Percentiles rank a stretch among this genome's conserved stretches.
phyloP scores from a whole-genome alignment of 345 rosid genomes.

The Diplotaxis tenuifolia region DNA sequence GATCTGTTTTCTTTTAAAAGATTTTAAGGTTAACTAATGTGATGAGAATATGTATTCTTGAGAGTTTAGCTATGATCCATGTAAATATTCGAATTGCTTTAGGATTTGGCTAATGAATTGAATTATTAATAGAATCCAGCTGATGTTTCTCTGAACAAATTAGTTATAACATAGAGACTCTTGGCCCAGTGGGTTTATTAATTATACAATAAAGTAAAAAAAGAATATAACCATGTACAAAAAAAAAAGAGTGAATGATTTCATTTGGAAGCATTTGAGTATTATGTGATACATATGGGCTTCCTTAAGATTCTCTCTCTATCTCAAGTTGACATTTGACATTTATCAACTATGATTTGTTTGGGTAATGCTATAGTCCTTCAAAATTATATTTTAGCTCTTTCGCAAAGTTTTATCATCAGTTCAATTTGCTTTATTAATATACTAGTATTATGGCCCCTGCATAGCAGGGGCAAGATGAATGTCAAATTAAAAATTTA shows the following conservation, averaged over 20 bases:
- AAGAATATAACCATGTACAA: neutral
- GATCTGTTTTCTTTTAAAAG: neutral
- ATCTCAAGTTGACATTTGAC: slow-evolving; percentile 29
- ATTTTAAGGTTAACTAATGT: neutral
- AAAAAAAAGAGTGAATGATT: neutral
- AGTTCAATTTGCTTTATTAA: neutral
- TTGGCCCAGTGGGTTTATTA: neutral
- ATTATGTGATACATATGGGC: slow-evolving; percentile 27
- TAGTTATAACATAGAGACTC: neutral
- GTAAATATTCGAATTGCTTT: no score
- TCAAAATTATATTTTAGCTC: slow-evolving; percentile 4
- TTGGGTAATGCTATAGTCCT: slow-evolving; percentile 29
- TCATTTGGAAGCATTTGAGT: slow-evolving; percentile 19
- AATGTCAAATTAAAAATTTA: no score
- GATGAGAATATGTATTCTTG: no score
- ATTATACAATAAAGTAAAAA: neutral
- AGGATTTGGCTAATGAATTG: slow-evolving; percentile 5
- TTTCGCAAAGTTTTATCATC: slow-evolving; percentile 30
- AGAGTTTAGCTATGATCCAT: no score
- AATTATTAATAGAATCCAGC: slow-evolving; percentile 1
- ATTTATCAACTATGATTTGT: slow-evolving; percentile 30
- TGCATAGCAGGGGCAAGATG: no score
- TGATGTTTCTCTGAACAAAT: neutral
- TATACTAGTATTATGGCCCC: no score
- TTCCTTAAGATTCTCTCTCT: slow-evolving; percentile 4